These are phyloP conservation scores for Xerocomellus chrysenteron DNA, from an alignment of 768 basidiomycete species.

Conservation along the genomic window DNA sequence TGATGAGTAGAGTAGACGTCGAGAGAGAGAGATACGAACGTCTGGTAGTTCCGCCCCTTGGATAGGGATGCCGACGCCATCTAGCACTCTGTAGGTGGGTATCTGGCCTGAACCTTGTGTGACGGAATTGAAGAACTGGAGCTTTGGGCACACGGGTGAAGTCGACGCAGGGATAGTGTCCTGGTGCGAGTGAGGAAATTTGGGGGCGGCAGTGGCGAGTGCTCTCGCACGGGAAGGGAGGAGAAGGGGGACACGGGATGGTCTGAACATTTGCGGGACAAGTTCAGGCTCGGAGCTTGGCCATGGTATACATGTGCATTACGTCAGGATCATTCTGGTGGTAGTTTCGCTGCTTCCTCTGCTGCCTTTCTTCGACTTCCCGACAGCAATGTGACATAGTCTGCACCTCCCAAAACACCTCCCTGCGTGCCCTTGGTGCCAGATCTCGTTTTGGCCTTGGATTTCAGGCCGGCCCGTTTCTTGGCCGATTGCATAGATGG, in stretches of 20 bases:
- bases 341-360: conserved; percentile 65
- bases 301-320: conserved; percentile 7
- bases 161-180: conserved; percentile 42
- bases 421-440: conserved; percentile 11
- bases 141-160: conserved; percentile 66
- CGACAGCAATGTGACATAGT: conserved; percentile 72
- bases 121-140: conserved; percentile 81
- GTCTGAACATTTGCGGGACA: conserved; percentile 15
- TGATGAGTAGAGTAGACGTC: conserved; percentile 3
- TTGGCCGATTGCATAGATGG: conserved; percentile 23
- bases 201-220: conserved; percentile 17
- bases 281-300: conserved; percentile 23
- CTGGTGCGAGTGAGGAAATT: conserved; percentile 20
- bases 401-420: conserved; percentile 66
- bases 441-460: conserved; percentile 19
- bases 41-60: conserved; percentile 76
- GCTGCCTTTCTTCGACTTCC: conserved; percentile 67
- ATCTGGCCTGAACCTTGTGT: conserved; percentile 60
- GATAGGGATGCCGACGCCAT: conserved; percentile 71
- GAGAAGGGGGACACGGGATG: not conserved
- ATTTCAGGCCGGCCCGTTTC: conserved; percentile 29
- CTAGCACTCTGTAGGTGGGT: conserved; percentile 84
- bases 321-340: conserved; percentile 22
- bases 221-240: conserved; percentile 6
- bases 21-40: conserved; percentile 39